A percentile compares a stretch with the other conserved stretches of the same genome.
These are phyloP conservation scores for Penicillium flavigenum DNA, from an alignment of 495 filamentous ascomycete species.

Conservation along the genomic window DNA sequence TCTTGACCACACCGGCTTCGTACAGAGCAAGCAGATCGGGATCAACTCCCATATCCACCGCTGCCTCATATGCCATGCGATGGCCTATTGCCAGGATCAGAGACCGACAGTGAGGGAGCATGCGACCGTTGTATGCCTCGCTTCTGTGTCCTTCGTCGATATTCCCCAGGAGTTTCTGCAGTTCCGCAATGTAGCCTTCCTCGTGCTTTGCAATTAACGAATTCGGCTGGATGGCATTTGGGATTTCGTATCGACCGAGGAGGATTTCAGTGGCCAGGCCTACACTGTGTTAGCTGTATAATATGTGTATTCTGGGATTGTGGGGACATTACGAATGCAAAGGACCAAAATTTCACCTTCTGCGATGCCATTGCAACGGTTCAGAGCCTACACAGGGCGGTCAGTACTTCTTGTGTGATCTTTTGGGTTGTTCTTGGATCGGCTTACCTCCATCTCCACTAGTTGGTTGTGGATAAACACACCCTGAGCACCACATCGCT, in stretches of 20 bases:
- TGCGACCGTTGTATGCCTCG: constrained; percentile 26
- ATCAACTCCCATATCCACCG: constrained; percentile 21
- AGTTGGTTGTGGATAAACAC: constrained; percentile 32
- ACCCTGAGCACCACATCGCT: constrained; percentile 38
- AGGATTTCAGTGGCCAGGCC: constrained; percentile 37
- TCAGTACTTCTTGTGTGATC: constrained; percentile 30
- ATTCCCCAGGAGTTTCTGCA: constrained; percentile 12
- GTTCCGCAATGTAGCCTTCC: constrained; percentile 26
- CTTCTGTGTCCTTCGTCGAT: constrained; percentile 22
- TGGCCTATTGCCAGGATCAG: constrained; percentile 35
- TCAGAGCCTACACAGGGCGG: neutral
- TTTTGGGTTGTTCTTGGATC: constrained; percentile 21
- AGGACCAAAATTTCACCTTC: too few relatives aligned
- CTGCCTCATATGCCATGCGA: constrained; percentile 39
- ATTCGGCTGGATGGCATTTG: constrained; percentile 21
- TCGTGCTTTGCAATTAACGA: constrained; percentile 33
- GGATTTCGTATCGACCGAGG: constrained; percentile 34
- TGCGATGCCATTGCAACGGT: neutral
- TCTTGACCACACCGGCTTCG: constrained; percentile 28
- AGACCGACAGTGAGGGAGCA: constrained; percentile 28
- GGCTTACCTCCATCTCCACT: constrained; percentile 9
- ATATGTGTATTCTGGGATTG: constrained; percentile 30
- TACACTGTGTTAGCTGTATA: constrained; percentile 8
- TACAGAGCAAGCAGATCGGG: constrained; percentile 28
- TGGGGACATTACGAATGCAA: constrained; percentile 19